Conservation (phyloP, 108 stramenopile species). For the Hondaea fermentalgiana region DNA sequence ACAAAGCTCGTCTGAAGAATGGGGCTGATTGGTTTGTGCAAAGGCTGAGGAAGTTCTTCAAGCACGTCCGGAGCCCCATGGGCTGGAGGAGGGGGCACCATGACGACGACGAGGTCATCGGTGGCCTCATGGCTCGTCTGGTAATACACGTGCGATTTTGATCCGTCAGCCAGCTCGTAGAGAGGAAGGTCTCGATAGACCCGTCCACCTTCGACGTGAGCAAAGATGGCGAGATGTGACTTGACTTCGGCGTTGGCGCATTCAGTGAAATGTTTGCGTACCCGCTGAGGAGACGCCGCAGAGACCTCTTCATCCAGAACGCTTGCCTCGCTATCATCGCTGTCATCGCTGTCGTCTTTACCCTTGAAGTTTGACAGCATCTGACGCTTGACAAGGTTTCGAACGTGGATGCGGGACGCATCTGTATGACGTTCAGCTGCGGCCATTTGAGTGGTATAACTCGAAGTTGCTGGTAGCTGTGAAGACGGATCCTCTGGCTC, state of each 20-base stretch:
- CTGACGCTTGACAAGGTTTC: neutral
- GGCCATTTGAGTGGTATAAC: neutral
- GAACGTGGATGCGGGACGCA: neutral
- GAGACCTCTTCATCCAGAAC: too few relatives aligned
- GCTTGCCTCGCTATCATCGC: too few relatives aligned
- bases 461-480: neutral
- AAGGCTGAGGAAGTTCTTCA: neutral
- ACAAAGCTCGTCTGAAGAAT: neutral
- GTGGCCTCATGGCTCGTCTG: neutral
- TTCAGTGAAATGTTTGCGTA: too few relatives aligned
- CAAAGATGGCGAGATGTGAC: neutral
- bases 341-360: neutral
- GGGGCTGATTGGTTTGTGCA: neutral
- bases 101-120: neutral
- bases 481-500: too few relatives aligned
- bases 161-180: neutral
- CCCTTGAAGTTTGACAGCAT: neutral
- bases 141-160: neutral
- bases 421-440: neutral
- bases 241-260: neutral
- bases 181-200: neutral
- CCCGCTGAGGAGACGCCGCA: too few relatives aligned
- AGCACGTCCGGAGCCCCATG: neutral
- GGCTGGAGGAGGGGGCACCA: neutral
- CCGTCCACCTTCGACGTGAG: neutral